These are phyloP conservation scores for Entamoeba moshkovskii DNA, from an alignment of 208 protist genomes.

Conservation along the genomic window DNA sequence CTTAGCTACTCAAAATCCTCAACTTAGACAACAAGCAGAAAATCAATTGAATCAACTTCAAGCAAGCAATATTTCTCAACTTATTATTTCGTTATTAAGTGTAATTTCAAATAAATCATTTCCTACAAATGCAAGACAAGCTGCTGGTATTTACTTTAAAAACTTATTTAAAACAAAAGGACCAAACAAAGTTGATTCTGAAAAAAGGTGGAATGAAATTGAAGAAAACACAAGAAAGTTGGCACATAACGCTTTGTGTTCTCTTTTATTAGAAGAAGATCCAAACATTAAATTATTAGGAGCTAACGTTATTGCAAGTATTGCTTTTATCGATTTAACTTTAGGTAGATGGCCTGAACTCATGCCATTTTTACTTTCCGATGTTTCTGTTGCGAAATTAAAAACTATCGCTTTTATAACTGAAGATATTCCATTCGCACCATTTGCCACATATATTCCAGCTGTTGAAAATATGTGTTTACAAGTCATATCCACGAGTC, in stretches of 20 bases:
- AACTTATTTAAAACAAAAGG: background rate
- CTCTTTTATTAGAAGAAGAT: background rate
- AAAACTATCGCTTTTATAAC: background rate
- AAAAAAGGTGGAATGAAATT: background rate
- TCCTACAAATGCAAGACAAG: background rate
- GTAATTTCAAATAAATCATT: background rate
- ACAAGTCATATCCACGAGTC: background rate
- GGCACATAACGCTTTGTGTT: background rate
- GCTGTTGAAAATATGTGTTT: background rate
- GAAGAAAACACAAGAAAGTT: background rate
- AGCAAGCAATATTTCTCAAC: background rate
- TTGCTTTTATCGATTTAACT: background rate
- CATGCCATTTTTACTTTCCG: background rate
- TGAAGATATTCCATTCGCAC: background rate
- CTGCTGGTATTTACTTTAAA: background rate
- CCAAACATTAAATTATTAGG: background rate
- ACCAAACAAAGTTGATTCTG: background rate
- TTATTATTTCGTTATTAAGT: background rate
- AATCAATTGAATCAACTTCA: background rate
- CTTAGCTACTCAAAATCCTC: background rate
- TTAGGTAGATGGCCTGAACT: background rate
- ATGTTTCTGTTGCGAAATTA: background rate
- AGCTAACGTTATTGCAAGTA: background rate
- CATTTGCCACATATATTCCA: background rate
- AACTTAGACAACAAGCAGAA: background rate